Conservation (phyloP, 179 eudicot genomes). For the Pouteria campechiana region DNA sequence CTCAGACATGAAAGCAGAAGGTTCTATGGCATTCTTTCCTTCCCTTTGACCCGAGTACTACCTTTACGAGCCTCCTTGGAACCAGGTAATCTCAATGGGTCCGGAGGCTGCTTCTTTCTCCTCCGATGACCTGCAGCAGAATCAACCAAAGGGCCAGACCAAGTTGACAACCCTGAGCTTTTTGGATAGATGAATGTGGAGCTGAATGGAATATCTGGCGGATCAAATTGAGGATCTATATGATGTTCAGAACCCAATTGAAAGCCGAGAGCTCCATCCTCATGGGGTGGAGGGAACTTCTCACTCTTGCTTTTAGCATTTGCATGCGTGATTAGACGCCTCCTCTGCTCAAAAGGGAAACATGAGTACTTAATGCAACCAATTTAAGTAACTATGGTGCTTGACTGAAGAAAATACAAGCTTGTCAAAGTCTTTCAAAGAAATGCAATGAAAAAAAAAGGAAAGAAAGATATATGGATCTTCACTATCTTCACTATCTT, state of each 20-base stretch:
- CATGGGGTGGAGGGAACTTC: constrained; percentile 82
- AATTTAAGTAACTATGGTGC: not conserved
- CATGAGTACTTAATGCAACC: not conserved
- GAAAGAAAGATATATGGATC: not conserved
- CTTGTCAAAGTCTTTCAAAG: not conserved
- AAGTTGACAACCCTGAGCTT: constrained; percentile 43
- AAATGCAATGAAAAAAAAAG: not conserved
- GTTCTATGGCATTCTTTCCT: constrained; percentile 7
- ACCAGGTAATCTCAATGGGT: constrained; percentile 13
- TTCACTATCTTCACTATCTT: not conserved
- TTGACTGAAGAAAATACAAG: not conserved
- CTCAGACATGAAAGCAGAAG: not conserved
- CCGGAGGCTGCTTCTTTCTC: constrained; percentile 27
- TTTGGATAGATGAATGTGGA: constrained; percentile 49
- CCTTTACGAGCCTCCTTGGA: constrained; percentile 20
- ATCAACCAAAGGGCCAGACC: constrained; percentile 74
- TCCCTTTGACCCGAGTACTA: constrained; percentile 9
- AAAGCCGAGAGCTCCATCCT: constrained; percentile 59
- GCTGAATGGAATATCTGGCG: constrained; percentile 55
- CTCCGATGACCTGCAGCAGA: constrained; percentile 26
- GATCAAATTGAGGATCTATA: constrained; percentile 45
- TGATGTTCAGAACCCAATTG: constrained; percentile 42
- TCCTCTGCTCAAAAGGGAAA: constrained; percentile 30
- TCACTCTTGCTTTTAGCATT: constrained; percentile 84
- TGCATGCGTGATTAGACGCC: constrained; percentile 56